Conservation (phyloP, 371 early-diverging fungal species). For the Chytridium lagenaria region DNA sequence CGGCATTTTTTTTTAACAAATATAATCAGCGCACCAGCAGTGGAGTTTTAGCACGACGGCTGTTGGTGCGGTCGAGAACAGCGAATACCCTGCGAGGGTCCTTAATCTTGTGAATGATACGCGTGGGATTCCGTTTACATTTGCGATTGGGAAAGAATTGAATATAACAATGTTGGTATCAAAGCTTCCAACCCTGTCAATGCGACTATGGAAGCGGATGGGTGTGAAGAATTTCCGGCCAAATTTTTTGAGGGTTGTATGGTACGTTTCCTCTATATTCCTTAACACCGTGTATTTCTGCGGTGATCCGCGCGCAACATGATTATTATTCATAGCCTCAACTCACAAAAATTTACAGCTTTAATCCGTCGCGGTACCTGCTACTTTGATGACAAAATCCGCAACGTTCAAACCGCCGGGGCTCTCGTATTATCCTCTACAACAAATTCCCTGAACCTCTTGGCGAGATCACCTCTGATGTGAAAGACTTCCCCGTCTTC, state of each 20-base stretch:
- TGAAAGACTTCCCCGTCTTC: background rate
- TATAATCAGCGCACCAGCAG: constrained; percentile 22
- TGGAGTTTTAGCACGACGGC: constrained; percentile 9
- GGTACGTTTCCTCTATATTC: constrained; percentile 1
- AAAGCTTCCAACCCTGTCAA: constrained; percentile 12
- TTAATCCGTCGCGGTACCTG: constrained; percentile 24
- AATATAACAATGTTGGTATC: background rate
- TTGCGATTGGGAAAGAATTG: background rate
- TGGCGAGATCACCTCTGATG: background rate
- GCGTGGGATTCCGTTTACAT: background rate
- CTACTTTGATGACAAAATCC: constrained; percentile 16
- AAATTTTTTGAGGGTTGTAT: constrained; percentile 15
- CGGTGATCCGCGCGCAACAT: too few species aligned
- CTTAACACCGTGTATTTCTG: background rate
- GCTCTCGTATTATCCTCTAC: constrained; percentile 42
- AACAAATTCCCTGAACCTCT: constrained; percentile 18
- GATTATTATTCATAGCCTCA: background rate
- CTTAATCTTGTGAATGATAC: constrained; percentile 18
- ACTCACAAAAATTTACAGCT: constrained; percentile 10
- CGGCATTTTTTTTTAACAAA: background rate
- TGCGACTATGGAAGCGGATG: constrained; percentile 20
- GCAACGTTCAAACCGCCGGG: constrained; percentile 25
- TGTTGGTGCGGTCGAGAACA: constrained; percentile 37
- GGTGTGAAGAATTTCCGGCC: constrained; percentile 7
- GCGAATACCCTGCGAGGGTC: background rate